Conservation (phyloP, 495 filamentous ascomycete species). For the Neurospora sp. region DNA sequence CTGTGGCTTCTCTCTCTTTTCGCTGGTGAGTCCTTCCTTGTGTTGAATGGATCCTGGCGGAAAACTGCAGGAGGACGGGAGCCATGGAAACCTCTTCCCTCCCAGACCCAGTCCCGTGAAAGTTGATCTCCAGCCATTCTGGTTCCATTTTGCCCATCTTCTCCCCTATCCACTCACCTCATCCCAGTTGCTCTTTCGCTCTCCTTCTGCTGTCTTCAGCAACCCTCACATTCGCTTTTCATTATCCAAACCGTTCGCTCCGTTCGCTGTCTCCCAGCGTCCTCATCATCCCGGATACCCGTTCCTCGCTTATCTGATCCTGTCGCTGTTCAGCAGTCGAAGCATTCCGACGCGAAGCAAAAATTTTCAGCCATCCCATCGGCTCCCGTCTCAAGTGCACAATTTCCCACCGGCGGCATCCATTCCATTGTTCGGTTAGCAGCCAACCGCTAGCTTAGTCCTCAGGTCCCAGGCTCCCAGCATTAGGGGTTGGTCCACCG, state of each 20-base stretch:
- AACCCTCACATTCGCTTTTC: constrained; percentile 5
- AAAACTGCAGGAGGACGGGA: background rate
- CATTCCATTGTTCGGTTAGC: constrained; percentile 4
- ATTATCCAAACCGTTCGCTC: background rate
- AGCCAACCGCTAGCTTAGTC: background rate
- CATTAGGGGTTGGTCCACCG: constrained; percentile 15
- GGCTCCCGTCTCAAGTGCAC: background rate
- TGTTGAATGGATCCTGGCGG: background rate
- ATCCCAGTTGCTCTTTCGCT: background rate
- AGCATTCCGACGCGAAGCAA: background rate
- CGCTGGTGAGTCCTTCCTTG: background rate
- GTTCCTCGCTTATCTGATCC: background rate
- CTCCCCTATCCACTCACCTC: constrained; percentile 1
- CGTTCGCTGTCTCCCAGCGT: background rate
- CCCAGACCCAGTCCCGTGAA: constrained; percentile 10
- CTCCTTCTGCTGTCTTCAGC: background rate
- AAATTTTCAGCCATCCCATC: constrained; percentile 2
- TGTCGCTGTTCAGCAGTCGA: background rate
- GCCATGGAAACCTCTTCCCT: constrained; percentile 6
- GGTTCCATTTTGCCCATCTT: background rate
- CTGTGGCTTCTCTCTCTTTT: background rate
- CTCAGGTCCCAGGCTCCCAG: background rate
- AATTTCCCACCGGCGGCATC: constrained; percentile 13
- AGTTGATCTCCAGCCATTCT: background rate
- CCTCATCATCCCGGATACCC: background rate